Evolutionary conservation across 108 stramenopile genomes (phyloP).

Genomic region (Craspedostauros australis): DNA sequence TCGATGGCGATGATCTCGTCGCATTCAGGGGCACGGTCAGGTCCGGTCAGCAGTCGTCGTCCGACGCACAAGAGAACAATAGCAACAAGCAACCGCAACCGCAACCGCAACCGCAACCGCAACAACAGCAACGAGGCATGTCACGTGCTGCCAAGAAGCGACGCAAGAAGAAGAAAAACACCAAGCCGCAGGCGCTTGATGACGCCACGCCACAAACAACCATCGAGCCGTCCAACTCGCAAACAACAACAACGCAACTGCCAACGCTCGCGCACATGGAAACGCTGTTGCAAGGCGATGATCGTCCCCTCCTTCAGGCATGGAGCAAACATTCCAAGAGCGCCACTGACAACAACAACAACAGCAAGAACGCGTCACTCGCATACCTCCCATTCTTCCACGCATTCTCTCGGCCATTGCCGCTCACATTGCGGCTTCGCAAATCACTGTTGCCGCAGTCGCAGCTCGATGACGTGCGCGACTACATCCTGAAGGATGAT

Average conservation of each 20-base stretch:
- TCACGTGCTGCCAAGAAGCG: slow-evolving; percentile 58
- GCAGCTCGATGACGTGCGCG: no score
- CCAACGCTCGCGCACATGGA: no score
- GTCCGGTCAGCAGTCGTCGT: background rate
- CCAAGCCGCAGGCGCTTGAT: no score
- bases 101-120: background rate
- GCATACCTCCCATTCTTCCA: slow-evolving; percentile 29
- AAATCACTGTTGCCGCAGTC: background rate
- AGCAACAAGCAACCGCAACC: background rate
- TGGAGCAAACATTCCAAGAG: background rate
- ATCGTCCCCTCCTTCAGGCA: no score
- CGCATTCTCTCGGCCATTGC: slow-evolving; percentile 26
- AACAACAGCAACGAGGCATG: slow-evolving; percentile 24
- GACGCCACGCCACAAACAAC: no score
- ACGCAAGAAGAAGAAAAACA: slow-evolving; percentile 44
- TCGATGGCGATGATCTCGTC: background rate
- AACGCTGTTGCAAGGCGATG: no score
- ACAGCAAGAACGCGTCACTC: background rate
- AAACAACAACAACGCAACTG: no score
- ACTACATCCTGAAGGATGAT: no score
- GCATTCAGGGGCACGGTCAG: background rate
- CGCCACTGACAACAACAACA: background rate
- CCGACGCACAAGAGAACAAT: background rate
- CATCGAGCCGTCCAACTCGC: no score
- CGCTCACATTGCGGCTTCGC: slow-evolving; percentile 38